phyloP scores from a whole-genome alignment of 83 land plant species.

The Picea abies region DNA sequence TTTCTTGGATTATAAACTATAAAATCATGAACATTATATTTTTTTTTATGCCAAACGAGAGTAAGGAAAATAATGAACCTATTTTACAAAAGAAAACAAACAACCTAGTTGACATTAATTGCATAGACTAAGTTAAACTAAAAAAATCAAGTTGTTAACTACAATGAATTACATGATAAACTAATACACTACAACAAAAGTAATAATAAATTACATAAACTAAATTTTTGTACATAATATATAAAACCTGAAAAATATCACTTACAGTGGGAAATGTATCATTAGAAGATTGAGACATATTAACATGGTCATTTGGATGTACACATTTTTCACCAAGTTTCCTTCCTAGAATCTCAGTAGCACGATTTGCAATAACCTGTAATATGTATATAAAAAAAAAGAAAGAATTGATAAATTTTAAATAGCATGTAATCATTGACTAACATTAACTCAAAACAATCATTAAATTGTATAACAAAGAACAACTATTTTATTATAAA shows the following conservation, averaged over 20 bases:
- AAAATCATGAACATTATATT: too few relatives aligned
- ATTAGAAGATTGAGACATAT: slow-evolving; percentile 94
- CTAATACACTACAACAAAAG: background rate
- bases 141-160: background rate
- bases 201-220: too few relatives aligned
- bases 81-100: background rate
- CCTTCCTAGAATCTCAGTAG: slow-evolving; percentile 87
- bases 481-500: background rate
- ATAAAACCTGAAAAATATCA: background rate
- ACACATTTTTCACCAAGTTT: slow-evolving; percentile 85
- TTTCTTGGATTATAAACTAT: too few relatives aligned
- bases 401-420: background rate
- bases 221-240: background rate
- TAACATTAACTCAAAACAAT: background rate
- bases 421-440: background rate
- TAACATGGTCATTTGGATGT: slow-evolving; percentile 99
- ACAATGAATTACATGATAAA: background rate
- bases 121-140: background rate
- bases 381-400: background rate
- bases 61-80: too few relatives aligned
- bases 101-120: background rate
- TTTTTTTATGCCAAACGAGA: too few relatives aligned
- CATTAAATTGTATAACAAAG: background rate
- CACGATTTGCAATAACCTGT: slow-evolving; percentile 98
- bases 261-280: slow-evolving; percentile 98